Evolutionary conservation across 768 basidiomycete genomes (phyloP).

Genomic region (Termitomyces sp.): DNA sequence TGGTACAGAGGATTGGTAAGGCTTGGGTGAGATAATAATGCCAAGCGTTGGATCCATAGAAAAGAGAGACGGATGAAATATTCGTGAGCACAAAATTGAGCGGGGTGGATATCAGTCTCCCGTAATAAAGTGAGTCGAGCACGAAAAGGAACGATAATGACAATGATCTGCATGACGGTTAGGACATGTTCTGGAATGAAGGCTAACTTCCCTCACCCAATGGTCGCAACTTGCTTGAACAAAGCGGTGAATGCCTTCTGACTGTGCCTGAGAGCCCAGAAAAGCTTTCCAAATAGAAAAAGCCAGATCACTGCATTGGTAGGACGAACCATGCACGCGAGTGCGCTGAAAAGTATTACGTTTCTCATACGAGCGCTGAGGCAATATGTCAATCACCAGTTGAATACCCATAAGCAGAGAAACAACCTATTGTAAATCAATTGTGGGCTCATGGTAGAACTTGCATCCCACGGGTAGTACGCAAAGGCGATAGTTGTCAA

Average conservation of each 20-base stretch:
- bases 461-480: slow-evolving; percentile 69
- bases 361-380: slow-evolving; percentile 28
- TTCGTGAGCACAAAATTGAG: slow-evolving; percentile 83
- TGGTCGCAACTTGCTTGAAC: slow-evolving; percentile 29
- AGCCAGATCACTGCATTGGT: slow-evolving; percentile 87
- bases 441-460: slow-evolving; percentile 27
- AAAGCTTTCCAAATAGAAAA: slow-evolving; percentile 54
- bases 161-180: slow-evolving; percentile 15
- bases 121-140: slow-evolving; percentile 72
- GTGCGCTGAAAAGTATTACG: slow-evolving; percentile 54
- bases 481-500: slow-evolving; percentile 73
- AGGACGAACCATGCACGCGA: slow-evolving; percentile 81
- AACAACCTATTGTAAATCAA: slow-evolving; percentile 35
- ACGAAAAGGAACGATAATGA: slow-evolving; percentile 27
- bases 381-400: background rate
- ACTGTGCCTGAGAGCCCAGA: slow-evolving; percentile 47
- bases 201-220: slow-evolving; percentile 39
- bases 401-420: background rate
- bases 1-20: slow-evolving; percentile 75
- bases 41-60: slow-evolving; percentile 84
- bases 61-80: slow-evolving; percentile 79
- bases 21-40: slow-evolving; percentile 89
- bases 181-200: background rate
- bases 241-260: slow-evolving; percentile 23
- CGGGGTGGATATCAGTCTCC: slow-evolving; percentile 62